Evolutionary conservation across 2,329 filamentous ascomycete genomes (phyloP).

Genomic region (Amesomyces nigricolor): DNA sequence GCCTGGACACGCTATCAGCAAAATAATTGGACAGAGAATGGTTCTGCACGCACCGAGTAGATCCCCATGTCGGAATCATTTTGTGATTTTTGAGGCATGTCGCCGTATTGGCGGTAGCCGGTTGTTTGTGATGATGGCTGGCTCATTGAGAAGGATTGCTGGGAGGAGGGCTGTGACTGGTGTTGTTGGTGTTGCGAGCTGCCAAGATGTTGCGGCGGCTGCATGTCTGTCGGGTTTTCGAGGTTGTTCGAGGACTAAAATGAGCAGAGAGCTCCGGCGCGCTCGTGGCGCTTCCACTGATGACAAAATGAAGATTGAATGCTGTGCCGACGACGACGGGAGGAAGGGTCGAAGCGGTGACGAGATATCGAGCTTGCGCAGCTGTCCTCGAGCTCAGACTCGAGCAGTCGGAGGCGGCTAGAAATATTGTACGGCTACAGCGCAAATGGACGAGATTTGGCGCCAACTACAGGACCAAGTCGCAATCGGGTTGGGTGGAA

Average conservation of each 20-base stretch:
- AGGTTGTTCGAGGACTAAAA: background rate
- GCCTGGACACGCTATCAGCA: slow-evolving; percentile 44
- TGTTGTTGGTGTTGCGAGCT: slow-evolving; percentile 25
- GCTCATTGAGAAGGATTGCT: slow-evolving; percentile 54
- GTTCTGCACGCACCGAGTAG: slow-evolving; percentile 49
- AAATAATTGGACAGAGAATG: background rate
- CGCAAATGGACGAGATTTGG: background rate
- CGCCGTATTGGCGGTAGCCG: slow-evolving; percentile 39
- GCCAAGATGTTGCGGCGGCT: slow-evolving; percentile 25
- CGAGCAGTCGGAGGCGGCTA: no score
- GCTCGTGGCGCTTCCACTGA: no score
- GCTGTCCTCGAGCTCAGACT: no score
- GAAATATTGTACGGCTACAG: background rate
- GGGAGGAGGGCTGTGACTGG: slow-evolving; percentile 44
- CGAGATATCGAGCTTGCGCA: no score
- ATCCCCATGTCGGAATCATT: slow-evolving; percentile 49
- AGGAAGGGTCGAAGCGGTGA: background rate
- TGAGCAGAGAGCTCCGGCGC: slow-evolving; percentile 4
- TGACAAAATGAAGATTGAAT: background rate
- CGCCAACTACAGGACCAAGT: background rate
- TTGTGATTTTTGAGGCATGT: slow-evolving; percentile 32
- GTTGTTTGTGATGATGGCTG: slow-evolving; percentile 44
- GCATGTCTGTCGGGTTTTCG: slow-evolving; percentile 19
- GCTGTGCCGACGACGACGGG: background rate
- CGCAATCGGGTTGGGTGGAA: background rate